Conservation (phyloP, 345 rosid genomes). For the Hibiscus mutabilis region DNA sequence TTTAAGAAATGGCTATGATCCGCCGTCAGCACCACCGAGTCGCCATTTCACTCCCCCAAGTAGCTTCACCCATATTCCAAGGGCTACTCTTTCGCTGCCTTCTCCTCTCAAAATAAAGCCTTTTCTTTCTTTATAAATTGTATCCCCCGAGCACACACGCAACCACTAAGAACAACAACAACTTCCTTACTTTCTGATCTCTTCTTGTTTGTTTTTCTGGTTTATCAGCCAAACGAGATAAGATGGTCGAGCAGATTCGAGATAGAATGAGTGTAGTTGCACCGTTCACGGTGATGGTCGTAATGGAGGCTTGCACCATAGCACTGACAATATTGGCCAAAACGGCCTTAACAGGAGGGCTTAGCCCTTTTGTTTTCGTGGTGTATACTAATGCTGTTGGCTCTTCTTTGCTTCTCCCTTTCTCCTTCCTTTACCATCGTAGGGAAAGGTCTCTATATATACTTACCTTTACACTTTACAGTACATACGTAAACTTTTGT, state of each 20-base stretch:
- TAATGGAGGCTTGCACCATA: constrained; percentile 67
- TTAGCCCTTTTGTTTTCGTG: constrained; percentile 76
- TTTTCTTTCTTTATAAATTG: neutral
- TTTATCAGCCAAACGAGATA: constrained; percentile 10
- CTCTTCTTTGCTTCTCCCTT: constrained; percentile 56
- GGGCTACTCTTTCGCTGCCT: neutral
- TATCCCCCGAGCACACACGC: neutral
- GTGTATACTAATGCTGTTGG: constrained; percentile 57
- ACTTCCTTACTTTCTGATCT: neutral
- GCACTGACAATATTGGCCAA: constrained; percentile 64
- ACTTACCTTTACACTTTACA: neutral
- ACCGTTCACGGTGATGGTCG: constrained; percentile 54
- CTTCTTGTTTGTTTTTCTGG: neutral
- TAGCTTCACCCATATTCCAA: neutral
- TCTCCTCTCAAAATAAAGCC: neutral
- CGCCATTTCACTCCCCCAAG: neutral
- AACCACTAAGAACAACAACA: neutral
- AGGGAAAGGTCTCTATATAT: constrained; percentile 30
- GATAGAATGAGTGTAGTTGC: constrained; percentile 24
- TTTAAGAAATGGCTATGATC: neutral
- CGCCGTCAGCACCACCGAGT: neutral
- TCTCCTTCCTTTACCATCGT: constrained; percentile 47
- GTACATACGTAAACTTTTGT: neutral
- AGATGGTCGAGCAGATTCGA: constrained; percentile 6
- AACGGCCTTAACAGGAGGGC: constrained; percentile 52